phyloP scores from a whole-genome alignment of 306 rosid genomes.

The Vachellia pachyceras region DNA sequence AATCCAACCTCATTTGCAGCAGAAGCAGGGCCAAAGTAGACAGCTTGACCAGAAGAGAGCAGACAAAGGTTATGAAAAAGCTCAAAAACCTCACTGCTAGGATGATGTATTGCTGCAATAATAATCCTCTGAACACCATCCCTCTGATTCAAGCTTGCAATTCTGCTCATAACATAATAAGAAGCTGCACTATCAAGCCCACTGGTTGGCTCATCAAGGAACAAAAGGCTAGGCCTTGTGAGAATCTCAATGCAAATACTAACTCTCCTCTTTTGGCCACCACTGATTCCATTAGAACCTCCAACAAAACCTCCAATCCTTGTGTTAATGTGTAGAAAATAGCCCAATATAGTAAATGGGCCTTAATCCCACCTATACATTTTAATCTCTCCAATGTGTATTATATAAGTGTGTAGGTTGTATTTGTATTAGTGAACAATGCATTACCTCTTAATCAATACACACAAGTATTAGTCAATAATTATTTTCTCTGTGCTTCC shows the following conservation, averaged over 20 bases:
- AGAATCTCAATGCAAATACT: constrained; percentile 65
- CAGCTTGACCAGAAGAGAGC: constrained; percentile 49
- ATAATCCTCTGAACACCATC: constrained; percentile 44
- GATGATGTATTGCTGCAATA: constrained; percentile 54
- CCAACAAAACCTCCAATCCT: constrained; percentile 62
- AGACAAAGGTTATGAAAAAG: constrained; percentile 60
- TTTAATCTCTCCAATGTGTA: too few species aligned
- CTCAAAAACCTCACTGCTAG: constrained; percentile 51
- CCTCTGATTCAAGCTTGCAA: too few species aligned
- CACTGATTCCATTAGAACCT: constrained; percentile 59
- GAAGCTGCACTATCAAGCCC: constrained; percentile 73
- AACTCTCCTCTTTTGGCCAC: constrained; percentile 64
- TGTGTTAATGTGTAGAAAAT: constrained; percentile 46
- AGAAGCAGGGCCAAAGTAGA: constrained; percentile 62
- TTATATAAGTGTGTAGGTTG: too few species aligned
- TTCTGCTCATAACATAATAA: too few species aligned
- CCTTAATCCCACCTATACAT: too few species aligned
- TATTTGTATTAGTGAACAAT: too few species aligned
- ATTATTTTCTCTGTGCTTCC: too few species aligned
- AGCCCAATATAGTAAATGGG: too few species aligned
- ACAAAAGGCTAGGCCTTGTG: constrained; percentile 57
- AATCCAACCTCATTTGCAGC: constrained; percentile 52
- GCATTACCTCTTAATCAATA: too few species aligned
- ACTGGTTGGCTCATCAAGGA: too few species aligned
- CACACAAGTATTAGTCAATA: too few species aligned